These are phyloP conservation scores for Acer campestre DNA, from an alignment of 345 rosid genomes.

Conservation along the genomic window DNA sequence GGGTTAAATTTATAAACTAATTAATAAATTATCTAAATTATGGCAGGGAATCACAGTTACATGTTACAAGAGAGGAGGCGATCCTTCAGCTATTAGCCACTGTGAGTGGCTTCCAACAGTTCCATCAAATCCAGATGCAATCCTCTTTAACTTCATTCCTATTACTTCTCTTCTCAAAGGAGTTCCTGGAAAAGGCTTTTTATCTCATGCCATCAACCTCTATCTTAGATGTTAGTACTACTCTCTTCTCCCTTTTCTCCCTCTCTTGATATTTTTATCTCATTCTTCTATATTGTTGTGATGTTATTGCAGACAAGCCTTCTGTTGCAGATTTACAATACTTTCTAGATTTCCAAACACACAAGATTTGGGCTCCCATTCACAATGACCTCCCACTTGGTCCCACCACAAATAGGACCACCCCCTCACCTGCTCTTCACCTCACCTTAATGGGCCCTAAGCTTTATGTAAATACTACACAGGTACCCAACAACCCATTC, in stretches of 20 bases:
- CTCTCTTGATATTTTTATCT: no score
- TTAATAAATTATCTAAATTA: neutral
- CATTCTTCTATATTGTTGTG: neutral
- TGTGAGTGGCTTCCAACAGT: slow-evolving; percentile 93
- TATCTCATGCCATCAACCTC: slow-evolving; percentile 94
- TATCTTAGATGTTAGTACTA: slow-evolving; percentile 76
- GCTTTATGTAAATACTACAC: slow-evolving; percentile 73
- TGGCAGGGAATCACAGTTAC: slow-evolving; percentile 79
- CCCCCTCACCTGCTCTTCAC: slow-evolving; percentile 61
- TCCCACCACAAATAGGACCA: slow-evolving; percentile 63
- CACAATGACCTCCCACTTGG: slow-evolving; percentile 90
- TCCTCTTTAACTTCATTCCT: slow-evolving; percentile 77
- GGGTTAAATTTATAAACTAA: no score
- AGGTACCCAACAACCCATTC: slow-evolving; percentile 38
- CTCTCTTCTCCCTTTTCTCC: neutral
- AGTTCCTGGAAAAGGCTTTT: slow-evolving; percentile 77
- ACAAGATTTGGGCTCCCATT: slow-evolving; percentile 86
- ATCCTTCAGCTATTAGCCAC: slow-evolving; percentile 52
- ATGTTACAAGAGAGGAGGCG: slow-evolving; percentile 80
- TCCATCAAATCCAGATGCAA: slow-evolving; percentile 65
- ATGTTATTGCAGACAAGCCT: slow-evolving; percentile 70
- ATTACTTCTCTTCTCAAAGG: slow-evolving; percentile 82
- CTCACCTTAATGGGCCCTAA: slow-evolving; percentile 85
- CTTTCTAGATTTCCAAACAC: slow-evolving; percentile 78
- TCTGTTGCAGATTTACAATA: slow-evolving; percentile 65